Base-by-base conservation (phyloP, 495 filamentous ascomycete genomes). In the Cladorrhinum samala region DNA sequence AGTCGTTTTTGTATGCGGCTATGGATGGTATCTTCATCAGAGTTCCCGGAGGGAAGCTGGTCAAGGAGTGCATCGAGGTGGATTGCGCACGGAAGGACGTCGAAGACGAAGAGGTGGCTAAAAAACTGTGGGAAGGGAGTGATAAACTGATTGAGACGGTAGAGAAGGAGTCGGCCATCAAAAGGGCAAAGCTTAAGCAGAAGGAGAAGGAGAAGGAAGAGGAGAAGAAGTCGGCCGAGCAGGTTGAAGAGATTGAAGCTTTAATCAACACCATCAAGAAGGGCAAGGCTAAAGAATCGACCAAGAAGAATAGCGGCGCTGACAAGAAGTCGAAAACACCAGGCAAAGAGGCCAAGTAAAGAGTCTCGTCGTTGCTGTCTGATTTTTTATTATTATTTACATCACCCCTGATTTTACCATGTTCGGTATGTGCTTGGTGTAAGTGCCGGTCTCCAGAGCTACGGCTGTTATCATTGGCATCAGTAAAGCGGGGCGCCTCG, bases 11-110 rank as follows among this genome's bases (percentile, higher is more conserved):
- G 37, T 83, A 80, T 54, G 91, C 91, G 2, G 83, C 83, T 2
- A 91, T 96, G 89, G 91, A 95, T 25, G 81, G 76, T 23, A 72
- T 74, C 13, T 77, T 85, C 37, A 80, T 76, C 4, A 77, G 79
- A 40, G 86, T 79, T 3, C 57, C 67, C 16, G 86, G 83, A 1
- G 91, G 88, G 23, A 81, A 79, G 36, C 64, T 92, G 58, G 72
- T 97, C 57, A 96, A 95, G 72, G 93, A 99, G 68, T 96, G 92
- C 62, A 80, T 78, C 46, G 82, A 88, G 68, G 74, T 89, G 18
- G 78, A 82, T 61, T 86, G 77, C 59, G 77, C 82, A 51, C 74
- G 86, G 55, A 70, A 66, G n/a, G 88, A 94, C 60, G 75, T 97
- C n/a, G 75, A 75, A 46, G 84, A 94, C 64, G 88, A 93, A 58